Evolutionary conservation across 2,329 filamentous ascomycete genomes (phyloP).

Genomic region (Fusarium sp.): DNA sequence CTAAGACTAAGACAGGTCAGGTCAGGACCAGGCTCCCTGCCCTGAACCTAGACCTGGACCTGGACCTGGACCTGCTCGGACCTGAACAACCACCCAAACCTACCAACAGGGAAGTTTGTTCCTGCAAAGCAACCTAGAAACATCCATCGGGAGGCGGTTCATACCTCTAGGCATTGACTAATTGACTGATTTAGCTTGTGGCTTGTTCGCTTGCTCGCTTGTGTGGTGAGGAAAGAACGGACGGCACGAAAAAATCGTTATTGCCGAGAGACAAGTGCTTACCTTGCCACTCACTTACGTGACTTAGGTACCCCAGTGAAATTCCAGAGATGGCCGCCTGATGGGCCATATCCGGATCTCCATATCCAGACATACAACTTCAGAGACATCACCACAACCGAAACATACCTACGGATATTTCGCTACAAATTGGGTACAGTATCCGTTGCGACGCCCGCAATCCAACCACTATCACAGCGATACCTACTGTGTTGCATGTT

Average conservation of each 20-base stretch:
- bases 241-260: constrained; percentile 5
- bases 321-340: constrained; percentile 8
- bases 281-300: background rate
- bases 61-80: background rate
- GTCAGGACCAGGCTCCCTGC: background rate
- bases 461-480: constrained; percentile 10
- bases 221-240: constrained; percentile 1
- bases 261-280: constrained; percentile 13
- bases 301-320: background rate
- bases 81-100: background rate
- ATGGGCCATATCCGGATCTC: constrained; percentile 16
- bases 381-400: constrained; percentile 10
- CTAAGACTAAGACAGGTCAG: background rate
- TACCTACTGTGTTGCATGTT: background rate
- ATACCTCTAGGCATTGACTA: background rate
- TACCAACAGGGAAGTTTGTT: constrained; percentile 8
- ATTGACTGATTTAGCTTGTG: background rate
- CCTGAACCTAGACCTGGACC: constrained; percentile 1
- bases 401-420: background rate
- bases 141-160: background rate
- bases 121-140: constrained; percentile 12
- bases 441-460: constrained; percentile 11
- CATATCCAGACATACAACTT: constrained; percentile 6
- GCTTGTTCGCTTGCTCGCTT: background rate
- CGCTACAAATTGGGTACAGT: constrained; percentile 2